A percentile compares a stretch with the other conserved stretches of the same genome.
Conservation (phyloP, 331 rosid genomes). For the Saraca asoca region DNA sequence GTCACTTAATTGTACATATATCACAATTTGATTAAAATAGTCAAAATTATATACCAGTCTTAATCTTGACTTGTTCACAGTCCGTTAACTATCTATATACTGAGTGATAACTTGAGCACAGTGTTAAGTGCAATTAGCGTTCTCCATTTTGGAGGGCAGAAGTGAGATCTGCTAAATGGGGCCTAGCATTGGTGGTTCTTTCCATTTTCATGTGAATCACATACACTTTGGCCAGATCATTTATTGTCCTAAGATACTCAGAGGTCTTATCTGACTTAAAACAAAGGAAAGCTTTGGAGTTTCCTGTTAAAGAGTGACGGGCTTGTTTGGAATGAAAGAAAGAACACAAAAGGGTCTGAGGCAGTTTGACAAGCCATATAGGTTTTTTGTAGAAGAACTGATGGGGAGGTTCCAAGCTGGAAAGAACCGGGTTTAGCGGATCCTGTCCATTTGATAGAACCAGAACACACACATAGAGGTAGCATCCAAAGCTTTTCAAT, state of each 20-base stretch:
- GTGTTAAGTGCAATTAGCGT: too few relatives aligned
- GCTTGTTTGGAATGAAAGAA: slow-evolving; percentile 36
- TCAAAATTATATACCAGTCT: too few relatives aligned
- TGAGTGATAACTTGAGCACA: too few relatives aligned
- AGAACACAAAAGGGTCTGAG: slow-evolving; percentile 37
- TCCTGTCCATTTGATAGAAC: slow-evolving; percentile 64
- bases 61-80: too few relatives aligned
- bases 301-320: slow-evolving; percentile 23
- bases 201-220: slow-evolving; percentile 46
- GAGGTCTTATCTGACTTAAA: slow-evolving; percentile 36
- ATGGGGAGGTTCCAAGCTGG: slow-evolving; percentile 57
- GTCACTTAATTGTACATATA: too few relatives aligned
- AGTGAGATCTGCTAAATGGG: slow-evolving; percentile 39
- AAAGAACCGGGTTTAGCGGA: slow-evolving; percentile 84
- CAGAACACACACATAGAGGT: slow-evolving; percentile 39
- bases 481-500: slow-evolving; percentile 54
- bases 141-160: slow-evolving; percentile 2
- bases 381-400: slow-evolving; percentile 44
- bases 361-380: slow-evolving; percentile 39
- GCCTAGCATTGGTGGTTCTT: slow-evolving; percentile 40
- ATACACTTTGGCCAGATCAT: slow-evolving; percentile 52
- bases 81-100: too few relatives aligned
- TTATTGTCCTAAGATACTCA: slow-evolving; percentile 43
- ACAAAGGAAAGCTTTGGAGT: slow-evolving; percentile 36
- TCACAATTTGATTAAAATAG: too few relatives aligned